Base-by-base conservation (phyloP, 345 rosid species). In the Hevea brasiliensis region DNA sequence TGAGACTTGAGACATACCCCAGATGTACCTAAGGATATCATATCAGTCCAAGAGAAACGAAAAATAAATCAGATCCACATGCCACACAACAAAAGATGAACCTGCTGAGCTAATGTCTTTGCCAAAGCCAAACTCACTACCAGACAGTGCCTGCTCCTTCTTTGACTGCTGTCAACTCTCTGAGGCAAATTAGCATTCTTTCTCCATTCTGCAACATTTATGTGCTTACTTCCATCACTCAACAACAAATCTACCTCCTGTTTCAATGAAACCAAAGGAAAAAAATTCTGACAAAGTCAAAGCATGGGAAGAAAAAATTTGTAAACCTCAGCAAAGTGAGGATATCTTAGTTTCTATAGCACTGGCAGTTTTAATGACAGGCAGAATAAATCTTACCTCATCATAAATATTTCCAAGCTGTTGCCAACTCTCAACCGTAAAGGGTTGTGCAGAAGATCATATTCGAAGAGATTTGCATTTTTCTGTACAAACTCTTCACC, bases 401-500 rank as follows among this genome's bases (percentile, higher is more conserved):
- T 94, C 98, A 61, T 92, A 94, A 20, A 90, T 86, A 83, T 90
- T 92, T 71, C 86, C 97, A 80, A 94, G 98, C 65, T 89, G 82
- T 81, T 90, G 90, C 98, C 98, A 94, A 77, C 98, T 92, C 84
- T 94, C 95, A 60, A 92, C 67, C 92, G 98, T 57, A 88, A 76
- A 81, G 97, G 97, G 78, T 92, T 94, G 68, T 87, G 92, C 60
- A 94, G 81, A 50, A 94, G 86, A 81, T 94, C 98, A 82, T 85
- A 94, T 84, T 90, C 90, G 76, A 89, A 92, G 74, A 92, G 88
- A 81, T 83, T 90, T 65, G 98, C 82, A 80, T 81, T 90, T 79
- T 92, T 98, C 84, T 94, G 94, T 47, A 92, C 94, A 87, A 94
- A 94, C 68, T 94, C 99, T 84, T 87, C 99, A 76, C 99, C 99